A percentile compares a stretch with the other conserved stretches of the same genome.
These are phyloP conservation scores for Monascus purpureus DNA, from an alignment of 495 filamentous ascomycete genomes.

Conservation along the genomic window DNA sequence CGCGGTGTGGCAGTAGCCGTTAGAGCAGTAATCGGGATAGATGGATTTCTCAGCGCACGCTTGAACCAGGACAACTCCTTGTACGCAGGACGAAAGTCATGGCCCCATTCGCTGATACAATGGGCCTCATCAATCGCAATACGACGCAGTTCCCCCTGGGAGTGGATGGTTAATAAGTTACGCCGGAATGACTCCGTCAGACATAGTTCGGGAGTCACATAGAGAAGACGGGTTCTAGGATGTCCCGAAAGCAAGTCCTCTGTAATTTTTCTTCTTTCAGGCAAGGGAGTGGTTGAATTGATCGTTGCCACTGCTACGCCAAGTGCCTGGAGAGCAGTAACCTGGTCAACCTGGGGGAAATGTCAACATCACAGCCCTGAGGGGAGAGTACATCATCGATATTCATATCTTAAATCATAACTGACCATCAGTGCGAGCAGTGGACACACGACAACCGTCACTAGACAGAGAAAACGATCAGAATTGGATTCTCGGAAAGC, in stretches of 20 bases:
- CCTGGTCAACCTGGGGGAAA: slow-evolving; percentile 64
- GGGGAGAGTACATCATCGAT: not conserved
- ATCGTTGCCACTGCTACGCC: slow-evolving; percentile 72
- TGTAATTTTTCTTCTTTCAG: slow-evolving; percentile 53
- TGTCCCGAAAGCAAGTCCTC: slow-evolving; percentile 77
- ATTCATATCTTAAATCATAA: not conserved
- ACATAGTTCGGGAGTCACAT: slow-evolving; percentile 88
- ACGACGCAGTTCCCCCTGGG: slow-evolving; percentile 68
- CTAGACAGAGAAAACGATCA: slow-evolving; percentile 17
- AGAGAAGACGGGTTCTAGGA: slow-evolving; percentile 69
- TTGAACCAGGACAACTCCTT: slow-evolving; percentile 83
- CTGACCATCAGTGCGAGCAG: slow-evolving; percentile 80
- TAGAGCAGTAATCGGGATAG: slow-evolving; percentile 77
- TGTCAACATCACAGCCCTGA: too few relatives aligned
- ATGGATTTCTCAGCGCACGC: slow-evolving; percentile 54
- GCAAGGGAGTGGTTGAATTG: slow-evolving; percentile 59
- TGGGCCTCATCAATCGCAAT: slow-evolving; percentile 92
- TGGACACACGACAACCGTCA: slow-evolving; percentile 86
- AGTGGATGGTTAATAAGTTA: slow-evolving; percentile 56
- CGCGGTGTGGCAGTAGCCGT: slow-evolving; percentile 78
- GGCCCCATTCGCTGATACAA: slow-evolving; percentile 96
- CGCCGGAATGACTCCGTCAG: slow-evolving; percentile 64
- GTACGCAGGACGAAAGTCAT: slow-evolving; percentile 92
- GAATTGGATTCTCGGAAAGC: not conserved
- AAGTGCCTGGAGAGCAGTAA: slow-evolving; percentile 59